Evolutionary conservation across 495 filamentous ascomycete genomes (phyloP).

Genomic region (Neurospora sublineolata): DNA sequence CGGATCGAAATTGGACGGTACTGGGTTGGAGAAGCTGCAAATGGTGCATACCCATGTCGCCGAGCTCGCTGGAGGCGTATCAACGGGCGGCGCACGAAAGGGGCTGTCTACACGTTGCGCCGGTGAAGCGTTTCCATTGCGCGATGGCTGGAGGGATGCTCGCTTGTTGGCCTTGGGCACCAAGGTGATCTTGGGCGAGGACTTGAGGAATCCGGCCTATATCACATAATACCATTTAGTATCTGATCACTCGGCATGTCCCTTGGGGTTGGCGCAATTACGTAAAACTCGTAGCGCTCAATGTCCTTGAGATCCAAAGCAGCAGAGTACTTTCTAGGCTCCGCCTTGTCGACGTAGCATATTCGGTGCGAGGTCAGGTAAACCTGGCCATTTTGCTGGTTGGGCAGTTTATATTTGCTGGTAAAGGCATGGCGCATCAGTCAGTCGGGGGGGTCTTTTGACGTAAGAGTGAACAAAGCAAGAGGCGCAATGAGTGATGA

Average conservation of each 20-base stretch:
- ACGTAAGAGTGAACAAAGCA: neutral
- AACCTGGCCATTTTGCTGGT: slow-evolving; percentile 87
- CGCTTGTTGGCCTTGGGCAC: slow-evolving; percentile 62
- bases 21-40: slow-evolving; percentile 91
- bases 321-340: slow-evolving; percentile 75
- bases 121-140: slow-evolving; percentile 34
- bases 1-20: slow-evolving; percentile 86
- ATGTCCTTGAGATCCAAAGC: slow-evolving; percentile 83
- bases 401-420: slow-evolving; percentile 91
- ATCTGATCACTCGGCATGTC: neutral
- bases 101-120: slow-evolving; percentile 38
- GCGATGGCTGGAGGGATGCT: slow-evolving; percentile 35
- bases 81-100: slow-evolving; percentile 35
- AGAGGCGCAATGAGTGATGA: neutral
- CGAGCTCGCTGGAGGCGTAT: slow-evolving; percentile 37
- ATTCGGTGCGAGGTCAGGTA: slow-evolving; percentile 91
- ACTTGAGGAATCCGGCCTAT: slow-evolving; percentile 88
- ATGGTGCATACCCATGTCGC: slow-evolving; percentile 98
- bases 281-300: slow-evolving; percentile 84
- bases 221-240: neutral
- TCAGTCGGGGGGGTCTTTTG: neutral
- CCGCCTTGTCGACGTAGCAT: slow-evolving; percentile 85
- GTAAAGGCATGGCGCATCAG: slow-evolving; percentile 8
- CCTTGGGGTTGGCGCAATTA: slow-evolving; percentile 24
- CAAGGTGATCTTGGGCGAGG: slow-evolving; percentile 84